Conservation (phyloP, 371 early-diverging fungal genomes). For the Apophysomyces ossiformis region DNA sequence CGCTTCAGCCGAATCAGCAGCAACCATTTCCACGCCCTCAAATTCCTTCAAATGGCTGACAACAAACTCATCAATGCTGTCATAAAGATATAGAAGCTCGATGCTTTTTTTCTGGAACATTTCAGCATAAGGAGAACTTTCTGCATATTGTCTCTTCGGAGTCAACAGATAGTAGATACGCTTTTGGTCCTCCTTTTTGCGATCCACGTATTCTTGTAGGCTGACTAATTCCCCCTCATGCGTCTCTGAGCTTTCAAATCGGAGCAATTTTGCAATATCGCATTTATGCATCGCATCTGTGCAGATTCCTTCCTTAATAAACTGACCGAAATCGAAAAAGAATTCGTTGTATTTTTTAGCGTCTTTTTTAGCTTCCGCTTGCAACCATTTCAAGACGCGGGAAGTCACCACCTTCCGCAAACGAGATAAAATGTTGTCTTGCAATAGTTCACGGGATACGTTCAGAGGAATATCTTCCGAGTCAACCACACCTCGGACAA, state of each 20-base stretch:
- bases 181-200: slow-evolving; percentile 89
- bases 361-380: slow-evolving; percentile 73
- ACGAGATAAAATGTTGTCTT: slow-evolving; percentile 82
- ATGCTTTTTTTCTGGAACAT: slow-evolving; percentile 74
- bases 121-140: slow-evolving; percentile 90
- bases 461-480: slow-evolving; percentile 97
- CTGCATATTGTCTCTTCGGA: slow-evolving; percentile 75
- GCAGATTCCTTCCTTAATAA: slow-evolving; percentile 92
- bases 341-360: slow-evolving; percentile 80
- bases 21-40: slow-evolving; percentile 80
- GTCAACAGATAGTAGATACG: slow-evolving; percentile 94
- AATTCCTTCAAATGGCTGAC: slow-evolving; percentile 75
- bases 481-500: slow-evolving; percentile 93
- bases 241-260: slow-evolving; percentile 81
- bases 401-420: slow-evolving; percentile 71
- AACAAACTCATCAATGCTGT: slow-evolving; percentile 92
- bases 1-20: slow-evolving; percentile 78
- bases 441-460: slow-evolving; percentile 96
- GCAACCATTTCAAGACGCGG: slow-evolving; percentile 78
- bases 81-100: slow-evolving; percentile 82
- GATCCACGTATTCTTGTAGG: slow-evolving; percentile 86
- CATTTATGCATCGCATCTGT: slow-evolving; percentile 75
- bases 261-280: slow-evolving; percentile 83
- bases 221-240: slow-evolving; percentile 69
- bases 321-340: slow-evolving; percentile 81